Percentiles rank a stretch among this genome's conserved stretches.
These are phyloP conservation scores for Furcasterigmium sp. DNA, from an alignment of 2,329 filamentous ascomycete species.

Conservation along the genomic window DNA sequence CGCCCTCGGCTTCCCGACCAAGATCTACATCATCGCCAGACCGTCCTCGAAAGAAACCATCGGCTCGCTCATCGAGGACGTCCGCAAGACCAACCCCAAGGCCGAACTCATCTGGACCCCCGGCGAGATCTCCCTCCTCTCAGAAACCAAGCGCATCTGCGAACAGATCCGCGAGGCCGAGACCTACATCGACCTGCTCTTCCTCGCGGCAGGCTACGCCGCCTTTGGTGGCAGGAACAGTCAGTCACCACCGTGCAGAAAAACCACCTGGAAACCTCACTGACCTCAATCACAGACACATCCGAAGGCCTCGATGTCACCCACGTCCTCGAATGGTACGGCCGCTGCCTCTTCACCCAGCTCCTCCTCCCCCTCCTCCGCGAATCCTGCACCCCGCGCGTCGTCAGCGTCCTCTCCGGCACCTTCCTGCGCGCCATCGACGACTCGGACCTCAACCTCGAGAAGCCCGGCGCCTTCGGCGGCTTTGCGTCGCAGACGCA, in stretches of 20 bases:
- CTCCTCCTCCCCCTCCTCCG: slow-evolving; percentile 34
- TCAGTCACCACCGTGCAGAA: not conserved
- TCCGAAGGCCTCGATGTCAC: slow-evolving; percentile 35
- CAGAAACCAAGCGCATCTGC: slow-evolving; percentile 33
- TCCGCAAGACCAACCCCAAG: slow-evolving; percentile 27
- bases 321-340: slow-evolving; percentile 35
- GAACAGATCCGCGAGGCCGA: slow-evolving; percentile 30
- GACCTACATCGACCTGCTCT: slow-evolving; percentile 33
- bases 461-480: slow-evolving; percentile 12
- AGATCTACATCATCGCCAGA: slow-evolving; percentile 38
- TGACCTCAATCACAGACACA: slow-evolving; percentile 21
- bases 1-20: slow-evolving; percentile 23
- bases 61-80: slow-evolving; percentile 26
- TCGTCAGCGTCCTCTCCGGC: slow-evolving; percentile 20
- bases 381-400: slow-evolving; percentile 11
- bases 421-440: slow-evolving; percentile 12
- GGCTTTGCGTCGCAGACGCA: slow-evolving; percentile 14
- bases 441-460: slow-evolving; percentile 16
- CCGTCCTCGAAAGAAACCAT: slow-evolving; percentile 23
- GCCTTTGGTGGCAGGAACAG: slow-evolving; percentile 27
- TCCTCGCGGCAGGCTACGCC: slow-evolving; percentile 37
- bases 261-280: not conserved
- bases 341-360: slow-evolving; percentile 32
- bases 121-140: slow-evolving; percentile 37
- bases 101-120: slow-evolving; percentile 36